Percentiles rank a stretch among this genome's conserved stretches.
Evolutionary conservation across 805 yeast species (phyloP).

Genomic region (Candida rishiriensis): DNA sequence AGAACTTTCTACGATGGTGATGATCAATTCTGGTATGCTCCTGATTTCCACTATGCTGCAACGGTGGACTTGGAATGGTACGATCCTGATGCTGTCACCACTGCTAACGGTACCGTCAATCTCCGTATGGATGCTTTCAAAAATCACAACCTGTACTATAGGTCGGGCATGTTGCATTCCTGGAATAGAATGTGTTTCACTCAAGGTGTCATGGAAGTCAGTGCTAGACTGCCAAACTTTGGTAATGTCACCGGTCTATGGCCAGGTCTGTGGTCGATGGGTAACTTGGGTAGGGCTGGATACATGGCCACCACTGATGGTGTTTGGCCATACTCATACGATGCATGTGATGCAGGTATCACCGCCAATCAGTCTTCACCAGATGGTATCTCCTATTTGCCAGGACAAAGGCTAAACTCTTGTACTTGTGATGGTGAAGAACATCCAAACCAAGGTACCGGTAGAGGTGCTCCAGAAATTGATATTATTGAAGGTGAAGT

Average conservation of each 20-base stretch:
- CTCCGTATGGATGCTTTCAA: constrained; percentile 67
- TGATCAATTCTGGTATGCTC: constrained; percentile 79
- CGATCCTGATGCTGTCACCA: constrained; percentile 72
- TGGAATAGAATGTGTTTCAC: constrained; percentile 84
- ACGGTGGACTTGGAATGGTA: constrained; percentile 86
- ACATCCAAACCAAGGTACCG: constrained; percentile 83
- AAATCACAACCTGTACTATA: constrained; percentile 66
- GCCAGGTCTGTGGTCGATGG: constrained; percentile 91
- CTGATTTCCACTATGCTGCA: constrained; percentile 71
- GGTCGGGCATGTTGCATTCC: constrained; percentile 83
- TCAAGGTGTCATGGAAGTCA: constrained; percentile 66
- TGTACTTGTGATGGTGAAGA: constrained; percentile 76
- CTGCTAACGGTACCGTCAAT: constrained; percentile 59
- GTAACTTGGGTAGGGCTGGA: constrained; percentile 82
- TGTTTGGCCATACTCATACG: constrained; percentile 83
- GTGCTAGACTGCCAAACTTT: constrained; percentile 68
- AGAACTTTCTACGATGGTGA: constrained; percentile 77
- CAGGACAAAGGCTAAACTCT: constrained; percentile 67
- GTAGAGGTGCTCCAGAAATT: constrained; percentile 95
- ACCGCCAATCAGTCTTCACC: constrained; percentile 80
- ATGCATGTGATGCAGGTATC: constrained; percentile 78
- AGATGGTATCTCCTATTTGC: constrained; percentile 74
- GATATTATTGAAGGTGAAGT: constrained; percentile 87
- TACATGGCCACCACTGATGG: constrained; percentile 76
- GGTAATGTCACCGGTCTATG: constrained; percentile 72